Evolutionary conservation across 1,284 basidiomycete species (phyloP).

Genomic region (Ceratobasidium theobromae): DNA sequence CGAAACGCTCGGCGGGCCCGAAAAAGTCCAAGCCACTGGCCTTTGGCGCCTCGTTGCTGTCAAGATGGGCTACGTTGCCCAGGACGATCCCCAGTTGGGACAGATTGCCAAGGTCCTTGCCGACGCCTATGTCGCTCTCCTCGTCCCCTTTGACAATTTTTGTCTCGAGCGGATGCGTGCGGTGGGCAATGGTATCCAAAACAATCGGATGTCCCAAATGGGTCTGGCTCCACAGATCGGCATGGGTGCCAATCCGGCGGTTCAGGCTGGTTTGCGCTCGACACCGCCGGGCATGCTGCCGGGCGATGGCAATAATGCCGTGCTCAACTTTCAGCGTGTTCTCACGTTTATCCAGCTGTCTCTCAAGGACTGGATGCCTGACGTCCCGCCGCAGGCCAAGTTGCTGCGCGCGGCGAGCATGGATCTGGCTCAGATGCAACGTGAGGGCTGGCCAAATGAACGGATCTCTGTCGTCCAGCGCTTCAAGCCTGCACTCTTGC

Average conservation of each 20-base stretch:
- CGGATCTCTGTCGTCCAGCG: not conserved
- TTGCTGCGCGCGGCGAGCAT: constrained; percentile 16
- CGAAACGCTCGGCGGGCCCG: constrained; percentile 17
- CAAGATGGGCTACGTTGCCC: constrained; percentile 29
- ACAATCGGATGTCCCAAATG: constrained; percentile 2
- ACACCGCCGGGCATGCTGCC: not conserved
- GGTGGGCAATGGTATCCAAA: not conserved
- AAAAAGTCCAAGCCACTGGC: constrained; percentile 20
- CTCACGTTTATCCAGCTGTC: not conserved
- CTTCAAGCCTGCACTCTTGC: constrained; percentile 6
- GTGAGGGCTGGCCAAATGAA: constrained; percentile 10
- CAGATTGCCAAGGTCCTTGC: constrained; percentile 26
- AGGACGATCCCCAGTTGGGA: constrained; percentile 16
- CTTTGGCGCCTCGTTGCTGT: constrained; percentile 25
- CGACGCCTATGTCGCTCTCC: constrained; percentile 15
- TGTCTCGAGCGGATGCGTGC: constrained; percentile 19
- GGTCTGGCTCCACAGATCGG: not conserved
- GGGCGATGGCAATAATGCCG: not conserved
- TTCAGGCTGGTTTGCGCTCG: not conserved
- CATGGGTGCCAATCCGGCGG: not conserved
- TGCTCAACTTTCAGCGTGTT: constrained; percentile 2
- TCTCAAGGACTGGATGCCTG: constrained; percentile 31
- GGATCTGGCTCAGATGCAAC: constrained; percentile 18
- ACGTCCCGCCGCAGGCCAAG: constrained; percentile 13
- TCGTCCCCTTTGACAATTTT: constrained; percentile 18